Evolutionary conservation across 441 rosid genomes (phyloP).

Genomic region (Geranium incanum): DNA sequence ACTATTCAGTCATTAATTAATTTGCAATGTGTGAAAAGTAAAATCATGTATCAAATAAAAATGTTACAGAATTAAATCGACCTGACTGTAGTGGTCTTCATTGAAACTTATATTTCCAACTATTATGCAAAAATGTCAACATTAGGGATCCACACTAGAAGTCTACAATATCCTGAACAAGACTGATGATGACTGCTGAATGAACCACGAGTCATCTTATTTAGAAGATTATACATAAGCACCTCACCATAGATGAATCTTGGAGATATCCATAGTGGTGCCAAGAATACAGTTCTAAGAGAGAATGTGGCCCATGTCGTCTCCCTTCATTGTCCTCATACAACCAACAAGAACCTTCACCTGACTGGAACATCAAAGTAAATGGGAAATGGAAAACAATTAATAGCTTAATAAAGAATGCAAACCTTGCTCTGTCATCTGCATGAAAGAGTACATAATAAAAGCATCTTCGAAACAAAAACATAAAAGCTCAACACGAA

Average conservation of each 20-base stretch:
- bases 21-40: not conserved
- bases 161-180: not conserved
- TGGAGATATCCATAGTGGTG: constrained; percentile 50
- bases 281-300: constrained; percentile 65
- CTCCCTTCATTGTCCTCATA: constrained; percentile 60
- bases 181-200: not conserved
- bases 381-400: constrained; percentile 12
- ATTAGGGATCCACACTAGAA: not conserved
- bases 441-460: not conserved
- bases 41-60: not conserved
- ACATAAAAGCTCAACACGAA: constrained; percentile 13
- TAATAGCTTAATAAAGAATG: not conserved
- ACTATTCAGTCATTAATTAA: not conserved
- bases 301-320: constrained; percentile 76
- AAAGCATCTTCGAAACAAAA: constrained; percentile 11
- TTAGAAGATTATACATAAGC: constrained; percentile 8
- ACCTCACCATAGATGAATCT: constrained; percentile 58
- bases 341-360: constrained; percentile 68
- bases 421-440: not conserved
- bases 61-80: not conserved
- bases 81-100: not conserved
- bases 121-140: constrained; percentile 1
- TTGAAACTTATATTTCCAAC: not conserved
- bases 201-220: not conserved
- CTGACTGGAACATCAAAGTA: constrained; percentile 39